phyloP scores from a whole-genome alignment of 192 early-diverging fungal species.

The Podila minutissima region DNA sequence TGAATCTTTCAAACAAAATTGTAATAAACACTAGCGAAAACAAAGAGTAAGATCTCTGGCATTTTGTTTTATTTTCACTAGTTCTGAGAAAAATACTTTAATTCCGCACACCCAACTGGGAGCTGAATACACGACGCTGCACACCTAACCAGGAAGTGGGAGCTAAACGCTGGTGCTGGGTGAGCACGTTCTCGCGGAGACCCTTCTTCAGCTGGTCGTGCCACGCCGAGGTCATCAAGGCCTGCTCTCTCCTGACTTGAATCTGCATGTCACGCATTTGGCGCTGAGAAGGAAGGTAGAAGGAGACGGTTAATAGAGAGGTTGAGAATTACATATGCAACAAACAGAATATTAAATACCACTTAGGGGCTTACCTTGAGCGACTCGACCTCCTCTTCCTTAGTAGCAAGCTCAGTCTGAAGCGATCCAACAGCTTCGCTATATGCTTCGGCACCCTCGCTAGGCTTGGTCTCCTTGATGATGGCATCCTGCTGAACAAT shows the following conservation, averaged over 20 bases:
- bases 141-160: slow-evolving; percentile 50
- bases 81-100: slow-evolving; percentile 13
- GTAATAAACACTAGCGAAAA: background rate
- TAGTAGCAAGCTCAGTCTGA: slow-evolving; percentile 55
- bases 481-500: slow-evolving; percentile 57
- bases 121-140: slow-evolving; percentile 53
- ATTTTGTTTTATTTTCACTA: background rate
- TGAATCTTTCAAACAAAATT: background rate
- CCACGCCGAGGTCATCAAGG: slow-evolving; percentile 87
- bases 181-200: slow-evolving; percentile 61
- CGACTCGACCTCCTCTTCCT: slow-evolving; percentile 54
- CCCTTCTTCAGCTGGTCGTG: slow-evolving; percentile 62
- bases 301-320: slow-evolving; percentile 19
- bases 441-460: slow-evolving; percentile 49
- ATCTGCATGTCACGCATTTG: slow-evolving; percentile 78
- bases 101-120: slow-evolving; percentile 31
- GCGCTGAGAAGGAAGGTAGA: slow-evolving; percentile 57
- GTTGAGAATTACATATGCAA: background rate
- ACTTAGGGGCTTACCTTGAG: slow-evolving; percentile 27
- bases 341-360: background rate
- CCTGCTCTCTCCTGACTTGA: slow-evolving; percentile 81
- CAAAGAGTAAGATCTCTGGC: background rate
- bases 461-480: slow-evolving; percentile 41
- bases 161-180: slow-evolving; percentile 36
- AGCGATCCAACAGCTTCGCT: slow-evolving; percentile 67